Base-by-base conservation (phyloP, 2,329 filamentous ascomycete genomes). In the Microascus cirrosus region DNA sequence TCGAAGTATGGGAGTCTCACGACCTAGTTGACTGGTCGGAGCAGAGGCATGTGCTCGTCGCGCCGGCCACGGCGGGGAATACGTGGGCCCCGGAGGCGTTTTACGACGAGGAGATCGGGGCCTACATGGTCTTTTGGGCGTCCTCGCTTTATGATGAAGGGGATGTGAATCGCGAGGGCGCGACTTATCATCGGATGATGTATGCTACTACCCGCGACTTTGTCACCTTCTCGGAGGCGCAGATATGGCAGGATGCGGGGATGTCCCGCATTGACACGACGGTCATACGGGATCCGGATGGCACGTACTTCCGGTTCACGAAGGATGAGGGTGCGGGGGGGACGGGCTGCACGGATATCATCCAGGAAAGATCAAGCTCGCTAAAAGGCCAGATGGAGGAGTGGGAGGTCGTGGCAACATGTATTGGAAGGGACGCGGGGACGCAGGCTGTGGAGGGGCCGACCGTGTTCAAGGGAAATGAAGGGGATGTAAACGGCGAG, bases 81-180 rank as follows among this genome's bases (percentile, higher is more conserved):
- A 81, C 78, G 0, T 80, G 77, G 77, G 77, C 77, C 0, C 77
- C 77, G 0, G 77, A 80, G 52, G 77, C 77, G 0, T 78, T 75
- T 63, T 80, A 75, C 58, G 77, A 79, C 15, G 64, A 71, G 0
- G 68, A 67, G 0, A 66, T 75, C 11, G 71, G 71, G 10, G 63
- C 68, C 0, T 80, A 78, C 32, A 56, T 74, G 4, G 72, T 75
- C 3, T 79, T 76, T 63, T 80, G 77, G 77, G 70, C 70, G 0
- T 71, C 68, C 0, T 67, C 74, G 0, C 69, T 80, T 1, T 80
- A 79, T 58, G 67, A 62, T 0, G 68, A 69, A 36, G 62, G 63
- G 35, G 77, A 79, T 28, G 61, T 68, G 0, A 64, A 70, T 3
- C 77, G 75, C 45, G 73, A 72, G 0, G 72, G 72, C 3, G 59